Evolutionary conservation across 192 early-diverging fungal species (phyloP).

Genomic region (Blastocladiella britannica): DNA sequence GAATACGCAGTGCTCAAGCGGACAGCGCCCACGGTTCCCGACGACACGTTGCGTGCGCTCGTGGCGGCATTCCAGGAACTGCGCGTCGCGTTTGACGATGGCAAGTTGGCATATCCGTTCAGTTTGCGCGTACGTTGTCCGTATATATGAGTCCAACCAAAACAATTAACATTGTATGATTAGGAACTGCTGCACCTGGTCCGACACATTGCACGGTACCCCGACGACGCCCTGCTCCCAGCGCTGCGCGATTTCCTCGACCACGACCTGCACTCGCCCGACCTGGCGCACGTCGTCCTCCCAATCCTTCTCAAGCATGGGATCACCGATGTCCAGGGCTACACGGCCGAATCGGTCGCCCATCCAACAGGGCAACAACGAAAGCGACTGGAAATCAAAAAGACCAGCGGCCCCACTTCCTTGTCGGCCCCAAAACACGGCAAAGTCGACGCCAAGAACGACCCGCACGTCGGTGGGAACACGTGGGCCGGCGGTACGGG

Average conservation of each 20-base stretch:
- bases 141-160: background rate
- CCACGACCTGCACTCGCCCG: conserved; percentile 52
- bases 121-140: conserved; percentile 56
- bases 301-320: background rate
- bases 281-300: conserved; percentile 25
- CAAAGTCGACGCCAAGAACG: conserved; percentile 15
- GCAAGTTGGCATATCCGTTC: conserved; percentile 50
- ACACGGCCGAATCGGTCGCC: background rate
- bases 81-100: conserved; percentile 47
- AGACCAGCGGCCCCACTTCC: background rate
- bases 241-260: conserved; percentile 62
- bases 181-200: background rate
- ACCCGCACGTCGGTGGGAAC: conserved; percentile 22
- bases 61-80: conserved; percentile 51
- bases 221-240: conserved; percentile 40
- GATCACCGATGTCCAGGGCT: background rate
- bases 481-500: conserved; percentile 23
- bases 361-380: background rate
- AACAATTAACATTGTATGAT: conserved; percentile 56
- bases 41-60: conserved; percentile 37
- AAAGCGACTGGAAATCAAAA: background rate
- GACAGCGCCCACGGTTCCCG: conserved; percentile 44
- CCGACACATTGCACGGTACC: conserved; percentile 17
- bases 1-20: conserved; percentile 49
- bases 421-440: conserved; percentile 16